These are phyloP conservation scores for Tremella mesenterica DNA, from an alignment of 768 basidiomycete genomes.

Conservation along the genomic window DNA sequence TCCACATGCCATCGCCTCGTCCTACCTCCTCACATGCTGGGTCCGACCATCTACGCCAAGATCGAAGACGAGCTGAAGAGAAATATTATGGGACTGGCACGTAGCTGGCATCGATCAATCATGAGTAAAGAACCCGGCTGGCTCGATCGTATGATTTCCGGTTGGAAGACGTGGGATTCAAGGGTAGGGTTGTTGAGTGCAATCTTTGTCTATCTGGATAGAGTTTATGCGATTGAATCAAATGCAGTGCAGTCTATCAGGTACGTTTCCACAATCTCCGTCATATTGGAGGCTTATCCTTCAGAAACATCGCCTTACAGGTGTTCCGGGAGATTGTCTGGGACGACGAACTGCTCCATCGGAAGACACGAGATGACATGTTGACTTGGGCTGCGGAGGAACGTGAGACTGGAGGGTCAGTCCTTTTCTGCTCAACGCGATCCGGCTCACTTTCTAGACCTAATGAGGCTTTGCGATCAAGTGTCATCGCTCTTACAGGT, in stretches of 20 bases:
- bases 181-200: conserved; percentile 25
- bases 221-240: conserved; percentile 17
- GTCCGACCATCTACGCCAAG: conserved; percentile 22
- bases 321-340: conserved; percentile 28
- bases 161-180: conserved; percentile 24
- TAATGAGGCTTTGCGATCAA: conserved; percentile 5
- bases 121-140: conserved; percentile 23
- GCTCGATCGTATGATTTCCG: conserved; percentile 13
- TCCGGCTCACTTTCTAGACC: conserved; percentile 6
- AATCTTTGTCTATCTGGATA: conserved; percentile 33
- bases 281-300: background rate
- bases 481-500: conserved; percentile 6
- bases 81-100: conserved; percentile 13
- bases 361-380: conserved; percentile 29
- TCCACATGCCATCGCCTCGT: conserved; percentile 21
- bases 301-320: conserved; percentile 17
- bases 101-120: conserved; percentile 29
- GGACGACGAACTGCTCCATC: conserved; percentile 27
- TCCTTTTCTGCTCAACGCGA: background rate
- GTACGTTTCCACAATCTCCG: conserved; percentile 5
- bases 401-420: conserved; percentile 12
- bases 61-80: conserved; percentile 25
- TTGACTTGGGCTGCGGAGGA: conserved; percentile 26
- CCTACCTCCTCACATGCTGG: conserved; percentile 22
- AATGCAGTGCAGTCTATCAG: conserved; percentile 13